Conservation (phyloP, 805 yeast species). For the Pichia nakasei region DNA sequence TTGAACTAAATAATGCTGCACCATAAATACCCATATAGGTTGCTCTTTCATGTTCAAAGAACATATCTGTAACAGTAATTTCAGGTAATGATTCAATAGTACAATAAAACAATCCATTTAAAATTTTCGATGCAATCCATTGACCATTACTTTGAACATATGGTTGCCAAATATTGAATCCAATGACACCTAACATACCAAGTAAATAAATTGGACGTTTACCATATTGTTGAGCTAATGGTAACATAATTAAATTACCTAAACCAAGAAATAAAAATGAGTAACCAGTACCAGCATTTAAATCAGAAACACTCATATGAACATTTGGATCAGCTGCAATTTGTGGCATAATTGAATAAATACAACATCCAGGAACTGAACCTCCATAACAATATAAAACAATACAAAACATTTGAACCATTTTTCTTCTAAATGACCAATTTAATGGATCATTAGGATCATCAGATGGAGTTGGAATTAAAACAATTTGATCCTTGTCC, state of each 20-base stretch:
- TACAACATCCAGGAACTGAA: constrained; percentile 17
- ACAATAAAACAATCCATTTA: constrained; percentile 27
- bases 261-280: constrained; percentile 33
- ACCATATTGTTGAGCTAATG: constrained; percentile 32
- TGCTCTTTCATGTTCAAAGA: constrained; percentile 44
- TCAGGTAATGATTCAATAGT: constrained; percentile 42
- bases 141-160: constrained; percentile 24
- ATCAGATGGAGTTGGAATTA: constrained; percentile 58
- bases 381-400: constrained; percentile 29
- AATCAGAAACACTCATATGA: constrained; percentile 21
- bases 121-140: constrained; percentile 25
- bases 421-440: constrained; percentile 46
- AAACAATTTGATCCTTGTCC: constrained; percentile 29
- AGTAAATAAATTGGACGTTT: constrained; percentile 30
- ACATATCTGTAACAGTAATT: constrained; percentile 40
- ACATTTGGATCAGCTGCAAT: constrained; percentile 23
- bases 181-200: constrained; percentile 23
- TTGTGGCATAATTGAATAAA: constrained; percentile 18
- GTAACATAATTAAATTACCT: constrained; percentile 30
- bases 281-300: constrained; percentile 33
- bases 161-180: constrained; percentile 28
- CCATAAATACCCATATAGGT: constrained; percentile 43
- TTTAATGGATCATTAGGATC: constrained; percentile 66
- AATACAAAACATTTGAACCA: constrained; percentile 36
- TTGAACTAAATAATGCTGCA: constrained; percentile 43